Base-by-base conservation (phyloP, 306 rosid species). In the Erythrophleum fordii region DNA sequence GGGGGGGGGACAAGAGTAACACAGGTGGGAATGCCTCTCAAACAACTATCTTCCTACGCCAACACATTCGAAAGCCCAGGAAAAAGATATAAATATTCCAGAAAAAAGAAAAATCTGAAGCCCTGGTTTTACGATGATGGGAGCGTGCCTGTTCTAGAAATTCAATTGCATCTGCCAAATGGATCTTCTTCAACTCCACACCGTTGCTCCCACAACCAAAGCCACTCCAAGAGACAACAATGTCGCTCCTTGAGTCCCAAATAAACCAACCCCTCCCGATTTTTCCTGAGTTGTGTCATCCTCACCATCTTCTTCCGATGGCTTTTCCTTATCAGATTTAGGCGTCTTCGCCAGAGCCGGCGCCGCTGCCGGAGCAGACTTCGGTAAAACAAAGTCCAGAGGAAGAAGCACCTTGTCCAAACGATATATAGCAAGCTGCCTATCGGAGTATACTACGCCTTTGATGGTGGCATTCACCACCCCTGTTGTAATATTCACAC, bases 341-440 rank as follows among this genome's bases (percentile, higher is more conserved):
- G 85, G 87, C 22, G 83, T 70, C 28, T 84, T 77, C 18, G 80
- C 82, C 10, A 55, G 76, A 18, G 83, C 85, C 3, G 90, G 91
- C 1, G 90, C 87, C 0, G 86, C 74, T 4, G 95, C 78, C 0
- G 86, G 87, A 0, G 89, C 35, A 12, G 29, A 82, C 62, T 69
- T 79, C 1, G 89, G 77, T 0, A 74, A 69, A 11, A 89, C 82
- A 37, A 87, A 31, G 13, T 88, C 93, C 2, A 83, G 44, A 20
- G 96, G 96, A 77, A 86, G 88, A 35, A 91, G 85, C 42, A 91
- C 96, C 44, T 81, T 84, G 71, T 89, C 87, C 49, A 91, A 20
- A 10, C 82, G 83, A 42, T 91, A 91, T 26, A 91, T 69, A 9
- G 96, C 96, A 6, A 91, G 53, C 29, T 84, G 89, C 37, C 42